A percentile compares a stretch with the other conserved stretches of the same genome.
These are phyloP conservation scores for Lachancea dasiensis DNA, from an alignment of 805 yeast species.

Conservation along the genomic window DNA sequence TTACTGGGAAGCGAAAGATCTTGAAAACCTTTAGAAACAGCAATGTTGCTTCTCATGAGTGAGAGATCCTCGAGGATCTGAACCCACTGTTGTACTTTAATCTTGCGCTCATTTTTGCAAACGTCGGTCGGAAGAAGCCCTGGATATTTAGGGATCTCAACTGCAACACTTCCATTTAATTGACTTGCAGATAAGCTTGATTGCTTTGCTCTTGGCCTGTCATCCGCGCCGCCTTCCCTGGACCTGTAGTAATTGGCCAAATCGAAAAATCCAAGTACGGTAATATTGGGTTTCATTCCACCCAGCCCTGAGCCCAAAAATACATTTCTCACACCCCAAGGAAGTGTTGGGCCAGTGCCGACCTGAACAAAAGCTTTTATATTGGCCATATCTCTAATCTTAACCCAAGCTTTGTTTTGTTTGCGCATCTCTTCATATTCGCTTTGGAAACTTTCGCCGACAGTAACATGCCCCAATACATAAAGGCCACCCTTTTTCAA, in stretches of 20 bases:
- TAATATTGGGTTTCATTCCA: slow-evolving; percentile 95
- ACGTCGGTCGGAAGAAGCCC: slow-evolving; percentile 65
- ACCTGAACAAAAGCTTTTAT: slow-evolving; percentile 94
- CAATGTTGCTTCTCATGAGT: slow-evolving; percentile 84
- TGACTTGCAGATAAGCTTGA: slow-evolving; percentile 5
- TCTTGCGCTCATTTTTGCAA: slow-evolving; percentile 63
- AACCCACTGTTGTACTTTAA: slow-evolving; percentile 81
- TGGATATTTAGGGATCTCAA: slow-evolving; percentile 8
- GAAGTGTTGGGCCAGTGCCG: slow-evolving; percentile 76
- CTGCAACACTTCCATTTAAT: slow-evolving; percentile 7
- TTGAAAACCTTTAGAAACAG: slow-evolving; percentile 86
- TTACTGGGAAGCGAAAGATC: slow-evolving; percentile 55
- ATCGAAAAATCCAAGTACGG: slow-evolving; percentile 86
- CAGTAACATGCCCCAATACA: slow-evolving; percentile 83
- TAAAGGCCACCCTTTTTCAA: slow-evolving; percentile 93
- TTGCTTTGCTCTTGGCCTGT: background rate
- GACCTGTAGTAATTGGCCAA: slow-evolving; percentile 32
- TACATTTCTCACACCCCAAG: slow-evolving; percentile 95
- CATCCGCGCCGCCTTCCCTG: slow-evolving; percentile 2
- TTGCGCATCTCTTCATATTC: slow-evolving; percentile 62
- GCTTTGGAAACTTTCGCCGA: slow-evolving; percentile 50
- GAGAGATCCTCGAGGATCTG: slow-evolving; percentile 85
- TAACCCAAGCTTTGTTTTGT: slow-evolving; percentile 78
- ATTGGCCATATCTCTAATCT: slow-evolving; percentile 67
- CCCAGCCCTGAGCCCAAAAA: slow-evolving; percentile 95